These are phyloP conservation scores for Starmerella apicola DNA, from an alignment of 805 yeast genomes.

Conservation along the genomic window DNA sequence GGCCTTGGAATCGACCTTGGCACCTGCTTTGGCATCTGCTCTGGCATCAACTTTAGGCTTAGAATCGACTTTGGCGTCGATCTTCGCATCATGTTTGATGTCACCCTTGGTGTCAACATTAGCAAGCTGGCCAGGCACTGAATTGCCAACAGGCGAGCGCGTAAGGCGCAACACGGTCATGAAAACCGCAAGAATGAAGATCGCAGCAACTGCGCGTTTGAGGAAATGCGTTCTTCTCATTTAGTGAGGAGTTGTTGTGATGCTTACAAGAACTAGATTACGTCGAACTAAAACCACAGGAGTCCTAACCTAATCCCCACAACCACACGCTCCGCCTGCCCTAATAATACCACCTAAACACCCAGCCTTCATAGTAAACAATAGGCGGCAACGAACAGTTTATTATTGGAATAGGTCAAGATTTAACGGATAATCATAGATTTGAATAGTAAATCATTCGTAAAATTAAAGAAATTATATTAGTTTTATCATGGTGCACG, in stretches of 20 bases:
- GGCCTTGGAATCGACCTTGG: neutral
- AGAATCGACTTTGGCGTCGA: neutral
- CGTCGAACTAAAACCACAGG: no score
- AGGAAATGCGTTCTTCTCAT: slow-evolving; percentile 10
- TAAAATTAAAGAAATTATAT: no score
- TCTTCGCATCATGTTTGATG: neutral
- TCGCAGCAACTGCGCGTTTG: slow-evolving; percentile 8
- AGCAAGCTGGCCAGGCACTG: neutral
- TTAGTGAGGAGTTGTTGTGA: neutral
- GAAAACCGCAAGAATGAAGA: slow-evolving; percentile 8
- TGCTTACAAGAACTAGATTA: no score
- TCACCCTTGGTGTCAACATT: neutral
- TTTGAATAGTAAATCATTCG: no score
- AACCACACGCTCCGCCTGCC: no score
- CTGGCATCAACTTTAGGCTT: neutral
- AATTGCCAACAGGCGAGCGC: slow-evolving; percentile 1
- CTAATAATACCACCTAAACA: no score
- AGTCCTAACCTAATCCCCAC: no score
- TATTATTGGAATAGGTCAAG: no score
- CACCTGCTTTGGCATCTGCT: neutral
- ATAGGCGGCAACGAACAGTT: no score
- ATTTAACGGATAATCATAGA: no score
- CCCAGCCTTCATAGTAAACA: no score
- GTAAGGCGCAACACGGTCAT: slow-evolving; percentile 12
- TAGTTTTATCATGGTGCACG: no score